phyloP scores from a whole-genome alignment of 768 basidiomycete genomes.

The Piloderma croceum region DNA sequence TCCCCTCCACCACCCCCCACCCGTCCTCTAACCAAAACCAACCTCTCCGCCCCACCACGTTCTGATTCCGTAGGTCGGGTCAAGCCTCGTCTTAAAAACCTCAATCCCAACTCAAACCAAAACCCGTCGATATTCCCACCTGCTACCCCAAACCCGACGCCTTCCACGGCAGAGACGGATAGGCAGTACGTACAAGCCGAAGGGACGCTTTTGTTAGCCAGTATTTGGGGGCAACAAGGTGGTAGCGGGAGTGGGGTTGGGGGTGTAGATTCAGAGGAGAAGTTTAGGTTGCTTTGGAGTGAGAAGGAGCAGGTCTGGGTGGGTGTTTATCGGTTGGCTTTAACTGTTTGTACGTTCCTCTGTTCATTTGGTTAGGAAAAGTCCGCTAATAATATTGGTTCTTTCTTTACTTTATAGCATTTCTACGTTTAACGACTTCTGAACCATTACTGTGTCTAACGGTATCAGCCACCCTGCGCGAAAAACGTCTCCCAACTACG shows the following conservation, averaged over 20 bases:
- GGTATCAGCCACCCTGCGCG: conserved; percentile 80
- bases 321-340: conserved; percentile 70
- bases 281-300: conserved; percentile 64
- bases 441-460: conserved; percentile 84
- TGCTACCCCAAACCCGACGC: conserved; percentile 79
- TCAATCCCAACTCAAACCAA: conserved; percentile 29
- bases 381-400: not conserved
- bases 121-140: conserved; percentile 76
- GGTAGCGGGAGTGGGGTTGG: conserved; percentile 32
- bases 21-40: conserved; percentile 30
- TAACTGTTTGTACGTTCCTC: conserved; percentile 83
- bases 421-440: conserved; percentile 57
- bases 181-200: conserved; percentile 72
- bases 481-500: conserved; percentile 56
- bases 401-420: conserved; percentile 42
- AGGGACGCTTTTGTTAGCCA: conserved; percentile 65
- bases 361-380: not conserved
- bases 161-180: conserved; percentile 66
- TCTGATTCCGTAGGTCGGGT: conserved; percentile 46
- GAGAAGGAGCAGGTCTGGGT: conserved; percentile 59
- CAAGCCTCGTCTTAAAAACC: too few species aligned
- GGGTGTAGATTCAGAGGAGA: conserved; percentile 48
- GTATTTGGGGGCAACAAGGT: conserved; percentile 73
- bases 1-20: conserved; percentile 26
- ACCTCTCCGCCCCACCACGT: conserved; percentile 47